Evolutionary conservation across 148 eudicot species (phyloP), one percentile per base, ranked within the genome.

Genomic region (Limonium bicolor): DNA sequence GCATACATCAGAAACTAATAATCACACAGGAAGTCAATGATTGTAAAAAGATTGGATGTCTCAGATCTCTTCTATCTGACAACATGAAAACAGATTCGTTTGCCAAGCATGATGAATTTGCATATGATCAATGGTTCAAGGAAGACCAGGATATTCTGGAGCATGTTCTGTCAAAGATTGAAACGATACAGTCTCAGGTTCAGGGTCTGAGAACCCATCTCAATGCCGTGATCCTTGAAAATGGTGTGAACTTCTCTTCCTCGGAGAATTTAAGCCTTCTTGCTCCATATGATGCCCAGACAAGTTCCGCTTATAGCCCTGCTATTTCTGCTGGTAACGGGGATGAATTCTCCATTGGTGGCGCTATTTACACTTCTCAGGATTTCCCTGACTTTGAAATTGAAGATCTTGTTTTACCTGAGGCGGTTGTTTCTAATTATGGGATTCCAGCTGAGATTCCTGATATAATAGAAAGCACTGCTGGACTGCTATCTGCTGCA

Each of bases 391-490:
- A 73, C 24, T 80, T 63, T 54, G 96, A 80, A 35, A 46, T 88
- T 4, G 90, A 63, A 18, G 94, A 74, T 44, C 67, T 82, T 35
- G 58, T 54, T 20, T 34, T 87, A 50, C 82, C 82, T 31, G 94
- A 78, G 15, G 40, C 38, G 41, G 57, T 64, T 14, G 50, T 59
- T 34, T 66, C 77, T 7, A 73, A 56, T 51, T 83, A 69, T 51
- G 74, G 55, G 45, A 80, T 67, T 56, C 73, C 68, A 27, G 48
- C 70, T 53, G 58, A 46, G 34, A 74, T 88, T 66, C 97, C 97
- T 1, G 94, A 88, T 59, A 71, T 88, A 31, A 83, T 88, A 47
- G 97, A 88, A 63, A 88, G 94, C 63, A 88, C 94, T 6, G 82
- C 68, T 5, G 78, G 87, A 36, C 41, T 80, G 7, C 46, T 72